phyloP scores from a whole-genome alignment of 805 yeast species.

The Myxozyma geophila region DNA sequence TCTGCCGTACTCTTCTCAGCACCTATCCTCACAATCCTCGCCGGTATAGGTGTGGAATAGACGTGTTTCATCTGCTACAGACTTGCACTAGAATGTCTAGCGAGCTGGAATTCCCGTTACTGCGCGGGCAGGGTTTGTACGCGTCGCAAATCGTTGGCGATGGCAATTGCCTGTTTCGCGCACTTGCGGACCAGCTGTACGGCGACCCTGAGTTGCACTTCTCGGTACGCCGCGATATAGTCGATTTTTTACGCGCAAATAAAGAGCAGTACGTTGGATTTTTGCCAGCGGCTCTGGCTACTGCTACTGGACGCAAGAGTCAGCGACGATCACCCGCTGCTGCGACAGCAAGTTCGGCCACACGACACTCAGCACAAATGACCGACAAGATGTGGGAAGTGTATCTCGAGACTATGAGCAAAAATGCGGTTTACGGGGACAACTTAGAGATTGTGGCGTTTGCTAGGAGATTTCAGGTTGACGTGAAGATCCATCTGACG shows the following conservation, averaged over 20 bases:
- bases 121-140: constrained; percentile 45
- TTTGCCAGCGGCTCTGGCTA: constrained; percentile 23
- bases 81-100: not conserved
- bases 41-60: not conserved
- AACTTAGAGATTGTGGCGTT: constrained; percentile 51
- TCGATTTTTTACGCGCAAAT: constrained; percentile 44
- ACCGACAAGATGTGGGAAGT: constrained; percentile 44
- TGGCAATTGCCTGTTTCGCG: constrained; percentile 52
- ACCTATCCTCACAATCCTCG: too few relatives aligned
- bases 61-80: not conserved
- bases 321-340: constrained; percentile 24
- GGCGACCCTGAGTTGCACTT: constrained; percentile 46
- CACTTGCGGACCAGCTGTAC: constrained; percentile 48
- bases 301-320: constrained; percentile 21
- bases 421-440: constrained; percentile 50
- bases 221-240: constrained; percentile 43
- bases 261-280: constrained; percentile 40
- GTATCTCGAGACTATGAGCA: constrained; percentile 45
- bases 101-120: constrained; percentile 46
- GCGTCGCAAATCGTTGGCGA: constrained; percentile 49
- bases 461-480: constrained; percentile 43
- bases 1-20: too few relatives aligned
- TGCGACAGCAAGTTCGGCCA: constrained; percentile 16
- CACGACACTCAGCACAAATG: not conserved
- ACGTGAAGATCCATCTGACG: constrained; percentile 48